These are phyloP conservation scores for Mycosphaerella arachidis DNA, from an alignment of 2,329 filamentous ascomycete species.

Conservation along the genomic window DNA sequence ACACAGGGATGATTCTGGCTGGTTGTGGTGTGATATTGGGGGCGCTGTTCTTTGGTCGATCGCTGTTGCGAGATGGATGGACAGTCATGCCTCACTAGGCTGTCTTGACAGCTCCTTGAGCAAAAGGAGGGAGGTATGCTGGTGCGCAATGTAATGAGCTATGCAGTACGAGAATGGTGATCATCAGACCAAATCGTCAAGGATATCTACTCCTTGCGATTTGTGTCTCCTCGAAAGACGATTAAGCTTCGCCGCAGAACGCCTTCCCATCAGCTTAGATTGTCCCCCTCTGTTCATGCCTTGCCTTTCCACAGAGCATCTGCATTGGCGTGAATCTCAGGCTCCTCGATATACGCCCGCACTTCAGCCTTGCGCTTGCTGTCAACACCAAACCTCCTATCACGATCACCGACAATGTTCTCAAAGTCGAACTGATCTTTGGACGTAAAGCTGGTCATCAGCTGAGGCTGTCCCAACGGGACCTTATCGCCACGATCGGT, in stretches of 20 bases:
- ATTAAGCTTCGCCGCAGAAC: not conserved
- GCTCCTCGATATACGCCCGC: slow-evolving; percentile 50
- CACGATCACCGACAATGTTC: slow-evolving; percentile 47
- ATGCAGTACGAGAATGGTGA: no score
- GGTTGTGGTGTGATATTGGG: slow-evolving; percentile 24
- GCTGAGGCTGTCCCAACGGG: slow-evolving; percentile 56
- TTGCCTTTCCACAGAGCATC: slow-evolving; percentile 45
- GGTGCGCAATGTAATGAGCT: no score
- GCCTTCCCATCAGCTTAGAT: not conserved
- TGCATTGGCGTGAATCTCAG: slow-evolving; percentile 45
- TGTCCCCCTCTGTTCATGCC: not conserved
- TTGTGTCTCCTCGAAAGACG: no score
- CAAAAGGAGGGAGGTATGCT: not conserved
- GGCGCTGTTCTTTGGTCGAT: slow-evolving; percentile 20
- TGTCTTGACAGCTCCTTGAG: not conserved
- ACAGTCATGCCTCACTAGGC: slow-evolving; percentile 16
- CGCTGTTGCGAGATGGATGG: slow-evolving; percentile 14
- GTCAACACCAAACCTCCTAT: slow-evolving; percentile 52
- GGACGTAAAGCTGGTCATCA: slow-evolving; percentile 60
- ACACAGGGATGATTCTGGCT: slow-evolving; percentile 34
- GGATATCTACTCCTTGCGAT: no score
- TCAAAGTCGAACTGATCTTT: slow-evolving; percentile 48
- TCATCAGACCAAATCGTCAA: no score
- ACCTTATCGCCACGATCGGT: slow-evolving; percentile 66
- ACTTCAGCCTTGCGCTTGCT: slow-evolving; percentile 49